These are phyloP conservation scores for Podaxis mareebaensis DNA, from an alignment of 768 basidiomycete species.

Conservation along the genomic window DNA sequence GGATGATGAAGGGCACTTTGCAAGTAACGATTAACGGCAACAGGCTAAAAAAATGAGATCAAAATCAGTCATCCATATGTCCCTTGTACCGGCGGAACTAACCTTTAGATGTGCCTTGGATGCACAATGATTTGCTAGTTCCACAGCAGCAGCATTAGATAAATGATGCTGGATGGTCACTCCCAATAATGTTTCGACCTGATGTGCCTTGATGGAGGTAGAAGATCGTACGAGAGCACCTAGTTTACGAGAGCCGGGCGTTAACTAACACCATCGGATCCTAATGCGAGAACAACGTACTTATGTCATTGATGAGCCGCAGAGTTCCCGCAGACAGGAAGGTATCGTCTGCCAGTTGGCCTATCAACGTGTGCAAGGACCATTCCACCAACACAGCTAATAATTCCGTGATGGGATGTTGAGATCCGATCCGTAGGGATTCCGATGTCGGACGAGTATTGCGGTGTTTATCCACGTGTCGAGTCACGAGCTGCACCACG, in stretches of 20 bases:
- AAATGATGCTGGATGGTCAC: slow-evolving; percentile 65
- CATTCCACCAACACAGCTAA: background rate
- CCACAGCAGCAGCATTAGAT: slow-evolving; percentile 36
- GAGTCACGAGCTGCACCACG: background rate
- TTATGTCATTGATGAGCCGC: background rate
- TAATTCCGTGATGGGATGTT: background rate
- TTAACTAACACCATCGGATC: background rate
- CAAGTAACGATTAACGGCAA: slow-evolving; percentile 70
- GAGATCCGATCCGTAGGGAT: slow-evolving; percentile 3
- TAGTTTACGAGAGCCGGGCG: slow-evolving; percentile 19
- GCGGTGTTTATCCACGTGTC: background rate
- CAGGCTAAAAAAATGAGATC: slow-evolving; percentile 46
- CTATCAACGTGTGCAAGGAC: slow-evolving; percentile 8
- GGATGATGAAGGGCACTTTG: slow-evolving; percentile 76
- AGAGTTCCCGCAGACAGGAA: background rate
- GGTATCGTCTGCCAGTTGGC: background rate
- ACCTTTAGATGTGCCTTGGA: slow-evolving; percentile 63
- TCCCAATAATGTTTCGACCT: slow-evolving; percentile 72
- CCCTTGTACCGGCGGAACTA: slow-evolving; percentile 17
- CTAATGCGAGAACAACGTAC: slow-evolving; percentile 10
- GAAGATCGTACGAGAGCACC: slow-evolving; percentile 31
- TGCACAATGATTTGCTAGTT: slow-evolving; percentile 44
- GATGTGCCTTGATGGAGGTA: slow-evolving; percentile 47
- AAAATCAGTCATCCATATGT: slow-evolving; percentile 2
- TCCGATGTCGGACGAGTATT: background rate